Evolutionary conservation across 1,284 basidiomycete genomes (phyloP).

Genomic region (Puccinia hordei): DNA sequence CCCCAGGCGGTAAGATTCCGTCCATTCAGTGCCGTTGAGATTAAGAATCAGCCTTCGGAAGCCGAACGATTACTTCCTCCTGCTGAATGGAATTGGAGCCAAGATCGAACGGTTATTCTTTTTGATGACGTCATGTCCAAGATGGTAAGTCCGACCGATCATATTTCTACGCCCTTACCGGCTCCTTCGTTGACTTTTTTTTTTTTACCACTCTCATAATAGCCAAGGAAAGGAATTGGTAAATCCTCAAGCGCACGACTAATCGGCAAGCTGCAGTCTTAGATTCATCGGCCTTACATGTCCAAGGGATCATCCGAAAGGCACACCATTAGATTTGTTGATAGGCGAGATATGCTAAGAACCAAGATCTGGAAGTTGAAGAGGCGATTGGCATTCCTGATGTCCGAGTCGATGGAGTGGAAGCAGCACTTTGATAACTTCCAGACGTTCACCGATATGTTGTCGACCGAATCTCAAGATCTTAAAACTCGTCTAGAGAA

Average conservation of each 20-base stretch:
- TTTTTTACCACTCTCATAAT: background rate
- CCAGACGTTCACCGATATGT: conserved; percentile 53
- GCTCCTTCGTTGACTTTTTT: background rate
- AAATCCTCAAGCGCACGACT: conserved; percentile 31
- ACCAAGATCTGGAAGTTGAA: conserved; percentile 51
- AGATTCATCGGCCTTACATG: conserved; percentile 52
- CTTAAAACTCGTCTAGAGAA: conserved; percentile 54
- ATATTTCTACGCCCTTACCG: background rate
- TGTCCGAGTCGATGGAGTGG: conserved; percentile 51
- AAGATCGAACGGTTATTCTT: conserved; percentile 14
- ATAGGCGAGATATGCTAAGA: conserved; percentile 54
- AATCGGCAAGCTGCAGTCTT: conserved; percentile 52
- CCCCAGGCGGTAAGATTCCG: conserved; percentile 72
- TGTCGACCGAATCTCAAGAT: conserved; percentile 52
- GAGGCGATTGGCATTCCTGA: conserved; percentile 39
- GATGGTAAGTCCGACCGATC: background rate
- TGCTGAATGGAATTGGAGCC: conserved; percentile 50
- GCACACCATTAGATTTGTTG: conserved; percentile 53
- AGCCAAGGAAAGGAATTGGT: conserved; percentile 38
- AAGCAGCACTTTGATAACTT: conserved; percentile 51
- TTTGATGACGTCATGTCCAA: conserved; percentile 47
- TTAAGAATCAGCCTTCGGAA: conserved; percentile 39
- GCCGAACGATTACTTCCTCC: conserved; percentile 44
- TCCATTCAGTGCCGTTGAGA: conserved; percentile 57
- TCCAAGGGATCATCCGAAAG: conserved; percentile 54